Conservation (phyloP, 768 basidiomycete genomes). For the Pisolithus marmoratus region DNA sequence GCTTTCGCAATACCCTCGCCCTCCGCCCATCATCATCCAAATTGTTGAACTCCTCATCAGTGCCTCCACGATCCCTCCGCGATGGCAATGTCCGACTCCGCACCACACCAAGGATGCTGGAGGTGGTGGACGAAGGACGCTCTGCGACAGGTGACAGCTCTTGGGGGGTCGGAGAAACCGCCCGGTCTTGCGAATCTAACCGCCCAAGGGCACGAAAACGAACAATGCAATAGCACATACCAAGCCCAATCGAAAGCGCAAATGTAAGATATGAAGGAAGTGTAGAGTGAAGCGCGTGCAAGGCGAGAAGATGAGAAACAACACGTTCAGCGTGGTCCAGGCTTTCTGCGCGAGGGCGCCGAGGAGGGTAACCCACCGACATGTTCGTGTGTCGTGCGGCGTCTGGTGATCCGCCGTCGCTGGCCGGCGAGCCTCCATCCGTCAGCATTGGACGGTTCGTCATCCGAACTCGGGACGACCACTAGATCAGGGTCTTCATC, state of each 20-base stretch:
- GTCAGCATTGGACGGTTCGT: slow-evolving; percentile 40
- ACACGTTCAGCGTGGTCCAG: slow-evolving; percentile 23
- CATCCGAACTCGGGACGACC: slow-evolving; percentile 40
- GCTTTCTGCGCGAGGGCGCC: slow-evolving; percentile 25
- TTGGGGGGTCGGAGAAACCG: slow-evolving; percentile 22
- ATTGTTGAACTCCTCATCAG: not conserved
- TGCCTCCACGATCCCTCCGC: slow-evolving; percentile 8
- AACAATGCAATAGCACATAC: not conserved
- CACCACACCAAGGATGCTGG: slow-evolving; percentile 36
- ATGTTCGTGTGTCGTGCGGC: slow-evolving; percentile 52
- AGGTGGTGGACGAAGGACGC: slow-evolving; percentile 30
- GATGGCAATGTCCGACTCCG: slow-evolving; percentile 64
- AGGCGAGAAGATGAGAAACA: slow-evolving; percentile 4
- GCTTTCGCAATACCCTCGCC: slow-evolving; percentile 43
- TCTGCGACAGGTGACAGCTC: slow-evolving; percentile 47
- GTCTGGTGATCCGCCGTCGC: slow-evolving; percentile 41
- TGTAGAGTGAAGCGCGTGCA: not conserved
- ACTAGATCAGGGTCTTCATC: slow-evolving; percentile 43
- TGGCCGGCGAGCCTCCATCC: slow-evolving; percentile 52
- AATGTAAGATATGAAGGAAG: not conserved
- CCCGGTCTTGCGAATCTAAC: slow-evolving; percentile 16
- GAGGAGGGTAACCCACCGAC: slow-evolving; percentile 29
- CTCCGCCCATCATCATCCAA: slow-evolving; percentile 34
- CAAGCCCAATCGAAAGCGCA: not conserved
- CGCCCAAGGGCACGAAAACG: slow-evolving; percentile 6